Conservation (phyloP, 331 rosid species). For the Telfairia occidentalis region DNA sequence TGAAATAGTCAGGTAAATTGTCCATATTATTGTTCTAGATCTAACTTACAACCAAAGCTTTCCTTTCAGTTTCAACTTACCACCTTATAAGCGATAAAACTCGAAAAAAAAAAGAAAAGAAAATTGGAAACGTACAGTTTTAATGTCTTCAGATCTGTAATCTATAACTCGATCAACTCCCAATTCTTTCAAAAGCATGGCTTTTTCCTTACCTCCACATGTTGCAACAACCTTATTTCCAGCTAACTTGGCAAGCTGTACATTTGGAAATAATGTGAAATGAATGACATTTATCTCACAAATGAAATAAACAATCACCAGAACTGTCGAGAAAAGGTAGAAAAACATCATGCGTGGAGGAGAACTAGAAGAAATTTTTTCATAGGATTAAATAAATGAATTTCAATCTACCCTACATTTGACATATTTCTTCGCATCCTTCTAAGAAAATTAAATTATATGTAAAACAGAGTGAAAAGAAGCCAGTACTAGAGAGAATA, state of each 20-base stretch:
- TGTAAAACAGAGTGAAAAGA: not conserved
- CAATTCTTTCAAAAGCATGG: constrained; percentile 68
- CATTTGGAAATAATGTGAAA: constrained; percentile 5
- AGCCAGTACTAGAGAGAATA: not conserved
- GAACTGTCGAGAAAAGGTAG: not conserved
- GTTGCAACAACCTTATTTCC: constrained; percentile 91
- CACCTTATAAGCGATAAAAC: not conserved
- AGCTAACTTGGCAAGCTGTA: constrained; percentile 87
- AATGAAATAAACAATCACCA: not conserved
- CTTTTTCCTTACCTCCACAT: constrained; percentile 83
- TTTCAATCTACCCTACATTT: not conserved
- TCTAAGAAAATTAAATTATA: not conserved
- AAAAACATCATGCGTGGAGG: not conserved
- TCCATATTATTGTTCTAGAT: not conserved
- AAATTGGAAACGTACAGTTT: constrained; percentile 45
- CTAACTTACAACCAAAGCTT: not conserved
- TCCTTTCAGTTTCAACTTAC: not conserved
- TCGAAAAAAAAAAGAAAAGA: not conserved
- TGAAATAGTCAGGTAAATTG: not conserved
- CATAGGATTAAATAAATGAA: not conserved
- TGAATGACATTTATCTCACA: not conserved
- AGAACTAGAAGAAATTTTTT: not conserved
- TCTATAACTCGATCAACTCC: constrained; percentile 95
- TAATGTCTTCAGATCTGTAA: constrained; percentile 68
- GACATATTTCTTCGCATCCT: not conserved